Conservation (phyloP, 108 stramenopile species). For the Nannochloropsis salina region DNA sequence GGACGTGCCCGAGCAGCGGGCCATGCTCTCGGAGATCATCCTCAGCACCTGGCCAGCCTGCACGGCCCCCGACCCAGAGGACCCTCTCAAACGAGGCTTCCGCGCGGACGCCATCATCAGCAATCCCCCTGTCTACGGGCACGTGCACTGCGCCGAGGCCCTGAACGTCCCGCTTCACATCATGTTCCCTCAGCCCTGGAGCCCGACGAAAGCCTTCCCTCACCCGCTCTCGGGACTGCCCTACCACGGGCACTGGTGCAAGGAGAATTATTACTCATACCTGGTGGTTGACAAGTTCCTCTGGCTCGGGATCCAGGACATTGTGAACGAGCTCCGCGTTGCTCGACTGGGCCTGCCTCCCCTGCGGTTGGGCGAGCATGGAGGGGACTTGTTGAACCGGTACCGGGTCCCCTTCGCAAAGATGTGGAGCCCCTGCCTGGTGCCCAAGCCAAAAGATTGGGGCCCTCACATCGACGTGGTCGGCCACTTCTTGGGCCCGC, state of each 20-base stretch:
- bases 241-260: constrained; percentile 49
- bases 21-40: constrained; percentile 62
- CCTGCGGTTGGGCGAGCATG: constrained; percentile 38
- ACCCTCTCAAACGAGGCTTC: constrained; percentile 51
- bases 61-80: constrained; percentile 58
- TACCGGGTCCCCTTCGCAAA: constrained; percentile 63
- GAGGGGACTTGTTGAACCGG: constrained; percentile 33
- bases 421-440: constrained; percentile 72
- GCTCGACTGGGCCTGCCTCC: constrained; percentile 28
- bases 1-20: constrained; percentile 56
- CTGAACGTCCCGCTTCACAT: constrained; percentile 72
- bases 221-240: constrained; percentile 65
- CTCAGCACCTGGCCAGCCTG: constrained; percentile 65
- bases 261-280: constrained; percentile 42
- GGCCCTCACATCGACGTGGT: constrained; percentile 67
- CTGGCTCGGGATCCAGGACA: constrained; percentile 33
- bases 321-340: constrained; percentile 39
- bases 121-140: constrained; percentile 69
- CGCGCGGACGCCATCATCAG: constrained; percentile 71
- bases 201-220: constrained; percentile 64
- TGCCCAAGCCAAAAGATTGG: constrained; percentile 77
- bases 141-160: constrained; percentile 73
- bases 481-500: constrained; percentile 41
- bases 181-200: constrained; percentile 78
- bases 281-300: constrained; percentile 38